phyloP scores from a whole-genome alignment of 192 early-diverging fungal genomes.

The Linnemannia hyalina region DNA sequence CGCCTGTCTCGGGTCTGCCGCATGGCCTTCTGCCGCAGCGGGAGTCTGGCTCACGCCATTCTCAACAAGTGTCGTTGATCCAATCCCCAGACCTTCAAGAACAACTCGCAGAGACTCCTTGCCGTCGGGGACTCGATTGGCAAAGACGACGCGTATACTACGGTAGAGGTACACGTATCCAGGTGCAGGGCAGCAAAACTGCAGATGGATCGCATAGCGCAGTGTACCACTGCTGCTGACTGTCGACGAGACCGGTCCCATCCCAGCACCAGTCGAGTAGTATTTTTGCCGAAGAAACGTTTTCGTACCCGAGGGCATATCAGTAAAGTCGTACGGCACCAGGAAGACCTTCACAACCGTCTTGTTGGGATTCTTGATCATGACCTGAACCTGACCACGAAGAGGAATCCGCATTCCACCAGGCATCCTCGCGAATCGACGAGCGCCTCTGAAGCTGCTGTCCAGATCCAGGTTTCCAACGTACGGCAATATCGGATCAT shows the following conservation, averaged over 20 bases:
- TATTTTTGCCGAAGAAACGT: slow-evolving; percentile 87
- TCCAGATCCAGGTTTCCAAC: slow-evolving; percentile 81
- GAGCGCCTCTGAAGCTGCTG: slow-evolving; percentile 57
- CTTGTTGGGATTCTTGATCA: slow-evolving; percentile 84
- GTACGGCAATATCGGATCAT: slow-evolving; percentile 75
- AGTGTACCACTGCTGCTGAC: slow-evolving; percentile 52
- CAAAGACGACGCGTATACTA: slow-evolving; percentile 81
- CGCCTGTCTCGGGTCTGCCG: background rate
- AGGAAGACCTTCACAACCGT: slow-evolving; percentile 86
- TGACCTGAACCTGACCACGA: slow-evolving; percentile 82
- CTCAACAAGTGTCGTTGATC: slow-evolving; percentile 59
- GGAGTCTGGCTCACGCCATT: slow-evolving; percentile 6
- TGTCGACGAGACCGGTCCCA: slow-evolving; percentile 22
- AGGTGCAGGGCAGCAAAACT: slow-evolving; percentile 71
- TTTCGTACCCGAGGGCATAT: slow-evolving; percentile 79
- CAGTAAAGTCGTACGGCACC: slow-evolving; percentile 82
- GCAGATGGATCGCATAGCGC: slow-evolving; percentile 85
- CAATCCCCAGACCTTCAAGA: slow-evolving; percentile 69
- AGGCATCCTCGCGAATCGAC: slow-evolving; percentile 52
- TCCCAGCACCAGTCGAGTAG: slow-evolving; percentile 60
- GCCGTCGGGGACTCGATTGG: slow-evolving; percentile 70
- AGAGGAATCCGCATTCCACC: slow-evolving; percentile 78
- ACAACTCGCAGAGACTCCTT: slow-evolving; percentile 75
- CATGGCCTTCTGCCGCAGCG: background rate
- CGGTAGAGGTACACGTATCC: slow-evolving; percentile 74